A percentile compares a stretch with the other conserved stretches of the same genome.
phyloP scores from a whole-genome alignment of 108 stramenopile genomes.

The Conticribra guillardii region DNA sequence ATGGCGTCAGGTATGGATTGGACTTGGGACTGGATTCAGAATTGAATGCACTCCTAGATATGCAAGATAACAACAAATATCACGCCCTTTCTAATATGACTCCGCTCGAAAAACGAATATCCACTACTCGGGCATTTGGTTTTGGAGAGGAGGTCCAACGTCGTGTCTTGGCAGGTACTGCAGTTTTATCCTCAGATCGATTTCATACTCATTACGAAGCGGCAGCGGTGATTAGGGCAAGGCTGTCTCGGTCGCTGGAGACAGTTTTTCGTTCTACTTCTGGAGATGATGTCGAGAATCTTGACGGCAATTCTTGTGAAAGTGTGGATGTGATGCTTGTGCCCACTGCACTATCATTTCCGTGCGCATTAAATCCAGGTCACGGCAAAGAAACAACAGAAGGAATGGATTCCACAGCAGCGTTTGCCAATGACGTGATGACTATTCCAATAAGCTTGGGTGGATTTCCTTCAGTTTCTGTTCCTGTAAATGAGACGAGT shows the following conservation, averaged over 20 bases:
- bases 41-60: not conserved
- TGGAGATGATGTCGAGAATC: not conserved
- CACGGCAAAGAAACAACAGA: slow-evolving; percentile 11
- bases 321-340: slow-evolving; percentile 78
- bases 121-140: slow-evolving; percentile 64
- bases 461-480: slow-evolving; percentile 81
- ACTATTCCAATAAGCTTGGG: slow-evolving; percentile 87
- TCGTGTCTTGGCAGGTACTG: slow-evolving; percentile 82
- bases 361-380: slow-evolving; percentile 46
- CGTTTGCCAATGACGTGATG: slow-evolving; percentile 92
- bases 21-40: slow-evolving; percentile 29
- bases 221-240: slow-evolving; percentile 76
- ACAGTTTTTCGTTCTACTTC: slow-evolving; percentile 38
- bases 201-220: slow-evolving; percentile 90
- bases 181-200: slow-evolving; percentile 84
- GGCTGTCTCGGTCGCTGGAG: slow-evolving; percentile 65
- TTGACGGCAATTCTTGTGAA: slow-evolving; percentile 1
- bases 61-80: slow-evolving; percentile 3
- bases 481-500: slow-evolving; percentile 50
- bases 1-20: slow-evolving; percentile 93
- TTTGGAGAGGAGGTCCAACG: slow-evolving; percentile 86
- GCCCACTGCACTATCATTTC: slow-evolving; percentile 77
- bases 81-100: slow-evolving; percentile 39
- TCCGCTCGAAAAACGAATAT: slow-evolving; percentile 71
- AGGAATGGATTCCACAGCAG: slow-evolving; percentile 61